Base-by-base conservation (phyloP, 768 basidiomycete genomes). In the Leccinellum rugosiceps region DNA sequence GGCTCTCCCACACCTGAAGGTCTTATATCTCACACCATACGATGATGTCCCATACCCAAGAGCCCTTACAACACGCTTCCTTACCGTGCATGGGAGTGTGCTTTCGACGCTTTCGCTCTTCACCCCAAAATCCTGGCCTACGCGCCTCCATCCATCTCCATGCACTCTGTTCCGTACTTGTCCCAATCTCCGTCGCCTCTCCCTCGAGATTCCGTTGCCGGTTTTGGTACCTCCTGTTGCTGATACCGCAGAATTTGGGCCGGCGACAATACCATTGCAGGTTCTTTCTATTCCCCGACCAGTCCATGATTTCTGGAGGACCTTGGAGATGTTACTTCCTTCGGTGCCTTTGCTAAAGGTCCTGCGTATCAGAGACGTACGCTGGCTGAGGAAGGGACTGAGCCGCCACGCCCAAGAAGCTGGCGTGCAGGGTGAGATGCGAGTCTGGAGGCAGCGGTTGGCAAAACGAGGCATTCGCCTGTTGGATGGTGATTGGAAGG, bases 341-440 rank as follows among this genome's bases (percentile, higher is more conserved):
- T 75, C 70, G 3, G 70, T 92, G 19, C 87, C 88, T 1, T 65
- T 74, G 13, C 76, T 93, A 23, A 67, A 74, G 43, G 77, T 80
- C 8, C 73, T 93, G 19, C 80, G 86, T 15, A 77, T 80, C 15
- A 76, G 88, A 58, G 88, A 91, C 61, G 79, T 90, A 17, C 82
- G 83, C 31, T 92, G 90, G 89, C 71, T 92, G 34, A 74, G 85
- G 53, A 79, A 78, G 52, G 90, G 88, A 0, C 79, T 92, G 70
- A 83, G 80, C 8, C 73, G 72, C 1, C 77, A 79, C 57, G 91
- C 91, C 25, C 84, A 82, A 61, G 83, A 80, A 60, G 81, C 90
- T 7, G 91, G 91, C 8, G 80, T 90, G 14, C 90, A 92, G 71
- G 91, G 90, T 44, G 87, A 90, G 68, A 86, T 93, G 83, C 75